Percentiles rank a stretch among this genome's conserved stretches.
phyloP scores from a whole-genome alignment of 2,329 filamentous ascomycete species.

The Colletotrichum endophyticum region DNA sequence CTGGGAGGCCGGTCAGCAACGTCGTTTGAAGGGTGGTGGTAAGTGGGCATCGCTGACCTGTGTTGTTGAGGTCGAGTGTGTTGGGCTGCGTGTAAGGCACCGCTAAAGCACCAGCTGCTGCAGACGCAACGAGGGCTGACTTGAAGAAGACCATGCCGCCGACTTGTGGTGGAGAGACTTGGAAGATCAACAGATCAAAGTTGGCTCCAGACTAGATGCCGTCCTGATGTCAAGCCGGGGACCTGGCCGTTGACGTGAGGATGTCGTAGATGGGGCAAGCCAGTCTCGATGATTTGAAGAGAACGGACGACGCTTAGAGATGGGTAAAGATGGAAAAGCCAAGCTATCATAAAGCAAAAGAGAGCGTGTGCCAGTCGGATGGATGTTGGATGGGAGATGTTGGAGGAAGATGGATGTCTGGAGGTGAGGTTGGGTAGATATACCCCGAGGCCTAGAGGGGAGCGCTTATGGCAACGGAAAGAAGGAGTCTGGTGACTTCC shows the following conservation, averaged over 20 bases:
- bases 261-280: neutral
- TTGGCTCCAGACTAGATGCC: neutral
- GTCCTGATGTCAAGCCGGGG: neutral
- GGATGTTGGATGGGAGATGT: neutral
- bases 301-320: neutral
- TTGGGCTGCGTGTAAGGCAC: slow-evolving; percentile 35
- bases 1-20: slow-evolving; percentile 39
- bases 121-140: slow-evolving; percentile 15
- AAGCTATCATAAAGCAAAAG: neutral
- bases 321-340: neutral
- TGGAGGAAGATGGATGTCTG: neutral
- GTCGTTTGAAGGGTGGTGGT: neutral
- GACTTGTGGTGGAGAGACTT: neutral
- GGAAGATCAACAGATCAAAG: neutral
- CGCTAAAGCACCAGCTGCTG: slow-evolving; percentile 27
- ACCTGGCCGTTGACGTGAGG: neutral
- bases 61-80: slow-evolving; percentile 41
- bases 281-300: neutral
- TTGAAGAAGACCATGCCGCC: slow-evolving; percentile 2
- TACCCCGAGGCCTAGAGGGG: neutral
- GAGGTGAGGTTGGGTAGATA: neutral
- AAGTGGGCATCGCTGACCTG: slow-evolving; percentile 30
- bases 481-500: neutral
- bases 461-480: neutral
- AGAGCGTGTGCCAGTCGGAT: neutral